Base-by-base conservation (phyloP, 2,329 filamentous ascomycete species). In the Stachybotrys chlorohalonatus region DNA sequence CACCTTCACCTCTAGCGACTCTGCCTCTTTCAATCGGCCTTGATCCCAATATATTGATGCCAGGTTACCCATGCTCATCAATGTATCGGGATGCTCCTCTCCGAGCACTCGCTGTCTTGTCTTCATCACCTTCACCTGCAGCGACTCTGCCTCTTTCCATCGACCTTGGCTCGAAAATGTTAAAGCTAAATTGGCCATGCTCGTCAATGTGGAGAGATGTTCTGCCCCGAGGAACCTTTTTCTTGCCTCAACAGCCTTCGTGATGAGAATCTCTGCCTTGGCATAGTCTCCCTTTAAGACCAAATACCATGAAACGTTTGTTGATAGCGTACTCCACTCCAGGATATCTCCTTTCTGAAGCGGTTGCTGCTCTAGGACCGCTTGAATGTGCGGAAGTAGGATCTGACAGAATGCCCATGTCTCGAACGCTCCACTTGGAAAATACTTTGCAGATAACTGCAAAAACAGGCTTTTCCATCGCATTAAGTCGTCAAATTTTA, bases 331-430 rank as follows among this genome's bases (percentile, higher is more conserved):
- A 17, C 47, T 48, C 54, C 56, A 52, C 16, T 7, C 32, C 11
- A 45, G 24, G 7, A 30, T 5, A 51, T 51, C 52, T 17, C 11
- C 8, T 1, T 54, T n/a, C 8, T 52, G 11, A 31, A 16, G 24
- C 7, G 53, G 42, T 47, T 48, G 32, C 6, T 52, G 36, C 7
- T 36, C 39, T 15, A 59, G 42, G 5, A 59, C 2, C 8, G 30
- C 32, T 31, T 58, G 42, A 32, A 61, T 32, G 31, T 61, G 59
- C 15, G 59, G 59, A n/a, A 60, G 54, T 4, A 61, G 48, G 1
- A 24, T 49, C 39, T 59, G 55, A 42, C 56, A 58, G 6, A 42
- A 3, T 7, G 30, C 31, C 56, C 54, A 61, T 11, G 56, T 58
- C 31, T 59, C 55, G 31, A 56, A 59, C 11, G 11, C 30, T 5